Evolutionary conservation across 305 asterid species (phyloP).

Genomic region (Fraxinus angustifolia): DNA sequence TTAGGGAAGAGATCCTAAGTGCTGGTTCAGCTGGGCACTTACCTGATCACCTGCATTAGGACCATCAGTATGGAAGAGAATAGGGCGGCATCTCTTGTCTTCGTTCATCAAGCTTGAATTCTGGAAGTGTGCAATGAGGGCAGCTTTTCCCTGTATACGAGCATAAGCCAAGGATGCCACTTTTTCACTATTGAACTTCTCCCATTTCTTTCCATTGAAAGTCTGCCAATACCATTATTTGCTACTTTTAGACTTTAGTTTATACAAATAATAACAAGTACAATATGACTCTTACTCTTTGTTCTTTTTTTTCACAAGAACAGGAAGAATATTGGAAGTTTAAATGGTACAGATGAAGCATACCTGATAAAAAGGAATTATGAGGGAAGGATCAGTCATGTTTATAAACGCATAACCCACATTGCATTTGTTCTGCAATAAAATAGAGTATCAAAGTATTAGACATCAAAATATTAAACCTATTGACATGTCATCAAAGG

Average conservation of each 20-base stretch:
- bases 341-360: background rate
- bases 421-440: slow-evolving; percentile 95
- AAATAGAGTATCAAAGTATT: slow-evolving; percentile 20
- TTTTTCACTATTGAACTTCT: slow-evolving; percentile 94
- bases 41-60: slow-evolving; percentile 99
- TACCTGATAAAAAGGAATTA: slow-evolving; percentile 87
- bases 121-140: slow-evolving; percentile 98
- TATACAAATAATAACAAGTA: slow-evolving; percentile 16
- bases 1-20: background rate
- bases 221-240: slow-evolving; percentile 44
- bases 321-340: background rate
- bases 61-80: slow-evolving; percentile 95
- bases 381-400: slow-evolving; percentile 86
- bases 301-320: background rate
- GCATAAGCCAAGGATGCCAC: slow-evolving; percentile 98
- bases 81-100: slow-evolving; percentile 97
- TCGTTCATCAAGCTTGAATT: slow-evolving; percentile 99
- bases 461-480: slow-evolving; percentile 7
- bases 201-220: slow-evolving; percentile 98
- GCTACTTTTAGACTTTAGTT: slow-evolving; percentile 14
- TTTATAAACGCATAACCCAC: slow-evolving; percentile 98
- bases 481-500: background rate
- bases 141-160: slow-evolving; percentile 96
- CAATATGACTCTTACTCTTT: slow-evolving; percentile 17
- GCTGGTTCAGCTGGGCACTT: slow-evolving; percentile 10